These are phyloP conservation scores for Entomortierella chlamydospora DNA, from an alignment of 192 early-diverging fungal species.

Conservation along the genomic window DNA sequence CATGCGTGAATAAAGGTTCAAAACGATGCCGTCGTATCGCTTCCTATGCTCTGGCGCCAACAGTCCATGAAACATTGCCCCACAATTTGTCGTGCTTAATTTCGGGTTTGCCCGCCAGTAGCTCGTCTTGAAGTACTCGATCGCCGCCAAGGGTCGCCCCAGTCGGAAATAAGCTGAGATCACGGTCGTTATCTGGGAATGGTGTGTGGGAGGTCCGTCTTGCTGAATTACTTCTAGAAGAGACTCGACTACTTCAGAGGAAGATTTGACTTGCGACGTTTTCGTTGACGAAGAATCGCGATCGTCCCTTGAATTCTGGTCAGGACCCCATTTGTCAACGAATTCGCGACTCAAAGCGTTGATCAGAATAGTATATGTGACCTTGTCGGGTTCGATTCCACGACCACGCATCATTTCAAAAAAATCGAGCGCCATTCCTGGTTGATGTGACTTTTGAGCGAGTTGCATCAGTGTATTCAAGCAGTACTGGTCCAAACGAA, in stretches of 20 bases:
- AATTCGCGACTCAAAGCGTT: slow-evolving; percentile 34
- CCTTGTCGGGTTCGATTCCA: slow-evolving; percentile 32
- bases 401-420: slow-evolving; percentile 51
- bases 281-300: neutral
- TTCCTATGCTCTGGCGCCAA: slow-evolving; percentile 28
- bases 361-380: slow-evolving; percentile 36
- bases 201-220: slow-evolving; percentile 12
- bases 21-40: slow-evolving; percentile 34
- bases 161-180: slow-evolving; percentile 39
- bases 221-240: slow-evolving; percentile 23
- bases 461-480: slow-evolving; percentile 48
- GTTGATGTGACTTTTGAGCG: slow-evolving; percentile 41
- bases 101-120: slow-evolving; percentile 18
- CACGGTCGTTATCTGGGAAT: slow-evolving; percentile 36
- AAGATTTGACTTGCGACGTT: slow-evolving; percentile 1
- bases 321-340: neutral
- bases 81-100: slow-evolving; percentile 43
- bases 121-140: slow-evolving; percentile 43
- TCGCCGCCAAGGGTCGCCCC: slow-evolving; percentile 38
- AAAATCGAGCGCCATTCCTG: slow-evolving; percentile 45
- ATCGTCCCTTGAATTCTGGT: neutral
- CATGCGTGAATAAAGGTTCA: slow-evolving; percentile 42
- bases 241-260: slow-evolving; percentile 22
- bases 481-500: slow-evolving; percentile 34
- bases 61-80: slow-evolving; percentile 33